Evolutionary conservation across 129 eudicot species (phyloP).

Genomic region (Flaveria bidentis): DNA sequence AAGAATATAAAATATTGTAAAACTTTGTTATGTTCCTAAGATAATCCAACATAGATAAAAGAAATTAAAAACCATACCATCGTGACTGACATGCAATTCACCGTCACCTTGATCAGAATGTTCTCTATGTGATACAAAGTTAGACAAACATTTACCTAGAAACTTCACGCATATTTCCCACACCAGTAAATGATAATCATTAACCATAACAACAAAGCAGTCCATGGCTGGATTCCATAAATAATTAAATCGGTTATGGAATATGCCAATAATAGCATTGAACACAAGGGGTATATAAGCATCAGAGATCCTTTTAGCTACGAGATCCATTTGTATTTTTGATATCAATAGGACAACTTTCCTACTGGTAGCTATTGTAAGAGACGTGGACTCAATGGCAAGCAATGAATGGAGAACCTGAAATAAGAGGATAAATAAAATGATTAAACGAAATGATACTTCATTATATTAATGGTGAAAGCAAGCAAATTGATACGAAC

Average conservation of each 20-base stretch:
- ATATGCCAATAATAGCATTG: constrained; percentile 66
- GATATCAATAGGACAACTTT: constrained; percentile 62
- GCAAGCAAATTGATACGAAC: constrained; percentile 39
- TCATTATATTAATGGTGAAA: constrained; percentile 8
- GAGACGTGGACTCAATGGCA: constrained; percentile 65
- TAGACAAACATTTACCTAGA: constrained; percentile 53
- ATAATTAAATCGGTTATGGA: constrained; percentile 68
- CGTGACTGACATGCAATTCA: constrained; percentile 33
- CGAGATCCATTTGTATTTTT: constrained; percentile 68
- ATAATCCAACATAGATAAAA: not conserved
- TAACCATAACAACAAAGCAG: constrained; percentile 55
- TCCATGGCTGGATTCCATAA: constrained; percentile 79
- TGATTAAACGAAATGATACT: not conserved
- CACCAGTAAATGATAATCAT: constrained; percentile 45
- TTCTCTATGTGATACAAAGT: constrained; percentile 41
- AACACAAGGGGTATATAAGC: constrained; percentile 54
- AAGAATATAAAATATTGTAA: constrained; percentile 15
- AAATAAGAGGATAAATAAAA: constrained; percentile 9
- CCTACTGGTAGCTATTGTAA: constrained; percentile 69
- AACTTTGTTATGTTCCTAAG: not conserved
- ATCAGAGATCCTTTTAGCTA: constrained; percentile 45
- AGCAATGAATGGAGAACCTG: constrained; percentile 75
- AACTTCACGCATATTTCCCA: constrained; percentile 62
- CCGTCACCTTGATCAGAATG: constrained; percentile 29
- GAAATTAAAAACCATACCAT: constrained; percentile 45